A percentile compares a stretch with the other conserved stretches of the same genome.
Conservation (phyloP, 345 rosid genomes). For the Physaria fendleri region DNA sequence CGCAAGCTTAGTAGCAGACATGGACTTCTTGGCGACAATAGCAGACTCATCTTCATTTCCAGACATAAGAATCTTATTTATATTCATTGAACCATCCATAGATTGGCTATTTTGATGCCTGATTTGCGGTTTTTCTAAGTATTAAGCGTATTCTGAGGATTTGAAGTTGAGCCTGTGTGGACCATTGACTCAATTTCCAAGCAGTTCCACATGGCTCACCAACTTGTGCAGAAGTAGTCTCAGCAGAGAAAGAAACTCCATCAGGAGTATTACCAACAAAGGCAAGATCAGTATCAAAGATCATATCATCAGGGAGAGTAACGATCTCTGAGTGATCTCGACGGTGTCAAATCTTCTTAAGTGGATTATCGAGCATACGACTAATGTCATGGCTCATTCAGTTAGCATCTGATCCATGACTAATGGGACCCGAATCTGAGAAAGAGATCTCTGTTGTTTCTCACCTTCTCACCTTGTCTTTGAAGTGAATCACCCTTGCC, state of each 20-base stretch:
- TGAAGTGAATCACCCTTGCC: conserved; percentile 57
- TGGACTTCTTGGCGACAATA: conserved; percentile 68
- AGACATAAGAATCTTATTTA: conserved; percentile 75
- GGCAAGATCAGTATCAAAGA: conserved; percentile 84
- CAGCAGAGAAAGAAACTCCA: conserved; percentile 76
- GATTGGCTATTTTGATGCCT: conserved; percentile 95
- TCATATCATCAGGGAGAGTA: conserved; percentile 83
- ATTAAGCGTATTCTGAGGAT: conserved; percentile 27
- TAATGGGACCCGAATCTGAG: conserved; percentile 35
- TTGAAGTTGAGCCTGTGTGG: conserved; percentile 11
- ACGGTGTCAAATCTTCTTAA: conserved; percentile 81
- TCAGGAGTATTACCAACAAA: conserved; percentile 59
- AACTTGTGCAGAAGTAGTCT: conserved; percentile 62
- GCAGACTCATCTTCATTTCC: conserved; percentile 51
- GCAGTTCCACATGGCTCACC: conserved; percentile 41
- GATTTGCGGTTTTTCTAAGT: conserved; percentile 64
- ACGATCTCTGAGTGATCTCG: conserved; percentile 94
- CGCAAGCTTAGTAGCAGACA: conserved; percentile 92
- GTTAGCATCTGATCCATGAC: conserved; percentile 47
- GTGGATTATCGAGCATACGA: conserved; percentile 82
- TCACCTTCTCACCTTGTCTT: conserved; percentile 61
- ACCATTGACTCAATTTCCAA: conserved; percentile 3
- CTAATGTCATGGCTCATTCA: conserved; percentile 69
- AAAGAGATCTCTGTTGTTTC: conserved; percentile 29
- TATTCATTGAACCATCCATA: conserved; percentile 76